Evolutionary conservation across 768 basidiomycete species (phyloP).

Genomic region (Hericium erinaceus): DNA sequence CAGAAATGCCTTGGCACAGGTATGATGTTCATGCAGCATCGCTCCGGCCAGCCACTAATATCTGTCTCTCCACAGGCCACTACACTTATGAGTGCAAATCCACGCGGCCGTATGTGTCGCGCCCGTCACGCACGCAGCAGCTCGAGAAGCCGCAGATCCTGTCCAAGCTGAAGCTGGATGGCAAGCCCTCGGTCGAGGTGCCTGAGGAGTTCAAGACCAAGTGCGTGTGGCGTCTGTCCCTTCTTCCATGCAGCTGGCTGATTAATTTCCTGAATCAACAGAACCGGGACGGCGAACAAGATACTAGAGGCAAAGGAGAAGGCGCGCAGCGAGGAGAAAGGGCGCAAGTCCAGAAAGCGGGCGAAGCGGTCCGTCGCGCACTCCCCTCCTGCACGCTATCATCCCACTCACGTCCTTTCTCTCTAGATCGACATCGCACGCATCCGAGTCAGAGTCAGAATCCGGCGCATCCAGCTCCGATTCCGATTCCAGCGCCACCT

Average conservation of each 20-base stretch:
- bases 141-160: slow-evolving; percentile 68
- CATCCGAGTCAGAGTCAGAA: slow-evolving; percentile 19
- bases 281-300: slow-evolving; percentile 73
- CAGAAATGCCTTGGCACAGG: slow-evolving; percentile 76
- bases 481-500: slow-evolving; percentile 37
- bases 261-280: slow-evolving; percentile 17
- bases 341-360: slow-evolving; percentile 18
- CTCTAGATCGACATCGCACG: slow-evolving; percentile 14
- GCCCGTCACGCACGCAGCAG: slow-evolving; percentile 84
- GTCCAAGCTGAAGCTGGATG: slow-evolving; percentile 58
- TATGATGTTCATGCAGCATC: slow-evolving; percentile 17
- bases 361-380: slow-evolving; percentile 22
- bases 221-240: slow-evolving; percentile 30
- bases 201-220: slow-evolving; percentile 87
- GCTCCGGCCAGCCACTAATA: background rate
- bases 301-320: slow-evolving; percentile 82
- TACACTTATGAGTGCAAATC: slow-evolving; percentile 89
- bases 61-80: slow-evolving; percentile 45
- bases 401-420: slow-evolving; percentile 3
- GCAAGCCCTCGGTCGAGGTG: slow-evolving; percentile 72
- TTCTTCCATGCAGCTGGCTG: background rate
- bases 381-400: background rate
- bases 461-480: slow-evolving; percentile 27
- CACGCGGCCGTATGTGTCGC: slow-evolving; percentile 68
- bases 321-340: slow-evolving; percentile 42